phyloP scores from a whole-genome alignment of 108 stramenopile species.

The Mediolabrus comicus region DNA sequence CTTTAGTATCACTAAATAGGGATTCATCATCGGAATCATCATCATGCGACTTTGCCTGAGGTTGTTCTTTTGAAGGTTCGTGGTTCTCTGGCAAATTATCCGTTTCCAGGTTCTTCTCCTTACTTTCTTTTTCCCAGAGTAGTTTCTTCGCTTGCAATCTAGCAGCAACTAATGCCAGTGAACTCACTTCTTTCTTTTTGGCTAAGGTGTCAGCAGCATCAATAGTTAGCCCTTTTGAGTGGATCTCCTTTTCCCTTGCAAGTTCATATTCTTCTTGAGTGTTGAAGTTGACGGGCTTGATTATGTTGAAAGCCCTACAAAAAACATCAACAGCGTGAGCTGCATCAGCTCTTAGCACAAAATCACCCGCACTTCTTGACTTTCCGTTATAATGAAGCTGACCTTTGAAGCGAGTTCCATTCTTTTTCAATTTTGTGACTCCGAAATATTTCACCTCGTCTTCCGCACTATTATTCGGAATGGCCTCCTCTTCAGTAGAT shows the following conservation, averaged over 20 bases:
- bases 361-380: background rate
- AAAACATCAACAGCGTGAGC: background rate
- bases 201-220: background rate
- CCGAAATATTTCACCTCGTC: background rate
- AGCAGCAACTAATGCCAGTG: background rate
- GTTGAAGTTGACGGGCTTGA: background rate
- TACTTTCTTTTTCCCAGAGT: background rate
- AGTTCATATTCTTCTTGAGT: background rate
- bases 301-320: background rate
- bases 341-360: background rate
- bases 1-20: conserved; percentile 1
- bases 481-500: background rate
- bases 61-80: background rate
- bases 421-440: background rate
- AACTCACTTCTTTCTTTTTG: background rate
- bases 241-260: background rate
- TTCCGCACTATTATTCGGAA: background rate
- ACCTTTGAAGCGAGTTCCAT: background rate
- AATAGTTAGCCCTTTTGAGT: background rate
- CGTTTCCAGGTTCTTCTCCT: background rate
- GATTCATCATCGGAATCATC: conserved; percentile 10
- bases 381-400: background rate
- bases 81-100: background rate
- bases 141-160: background rate
- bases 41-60: background rate